Base-by-base conservation (phyloP, 768 basidiomycete species). In the Suillus hirtellus region DNA sequence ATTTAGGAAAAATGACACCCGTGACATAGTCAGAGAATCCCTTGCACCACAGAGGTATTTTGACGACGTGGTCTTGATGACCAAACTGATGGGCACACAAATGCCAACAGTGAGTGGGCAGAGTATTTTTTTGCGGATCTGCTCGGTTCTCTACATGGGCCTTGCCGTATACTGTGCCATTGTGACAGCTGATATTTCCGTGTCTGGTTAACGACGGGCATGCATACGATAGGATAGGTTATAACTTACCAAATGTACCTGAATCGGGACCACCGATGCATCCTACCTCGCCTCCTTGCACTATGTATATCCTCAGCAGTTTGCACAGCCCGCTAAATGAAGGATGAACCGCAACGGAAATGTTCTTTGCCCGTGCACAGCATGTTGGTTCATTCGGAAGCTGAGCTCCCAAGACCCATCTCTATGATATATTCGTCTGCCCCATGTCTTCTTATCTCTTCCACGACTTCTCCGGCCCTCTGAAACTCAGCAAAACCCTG, bases 391-490 rank as follows among this genome's bases (percentile, higher is more conserved):
- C 15, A 40, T 40, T 9, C 24, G 37, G 17, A 56, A 40, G 2
- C 37, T 7, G 31, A 40, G 15, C 78, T 82, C 11, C 89, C 89
- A 35, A 91, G 85, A 0, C 89, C 89, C 77, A 89, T 83, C 66
- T 88, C 84, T 11, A 84, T 77, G 12, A 91, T 78, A 67, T 80
- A 82, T 19, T 75, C 72, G 63, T 87, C 84, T 60, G 83, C 75
- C 4, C 86, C 88, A 21, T 86, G 71, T 59, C 72, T 74, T 62
- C 79, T 79, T 87, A 92, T 88, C 73, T 85, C 86, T 59, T 87
- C 86, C 3, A 91, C 80, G 0, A 87, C 87, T 67, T 90, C 86
- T 1, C 86, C 86, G 1, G 89, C 81, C 70, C 89, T 90, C 68
- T 88, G 82, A 63, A 89, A 79, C 69, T 92, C 89, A 0, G 68